Base-by-base conservation (phyloP, 495 filamentous ascomycete species). In the Penicillium waksmanii region DNA sequence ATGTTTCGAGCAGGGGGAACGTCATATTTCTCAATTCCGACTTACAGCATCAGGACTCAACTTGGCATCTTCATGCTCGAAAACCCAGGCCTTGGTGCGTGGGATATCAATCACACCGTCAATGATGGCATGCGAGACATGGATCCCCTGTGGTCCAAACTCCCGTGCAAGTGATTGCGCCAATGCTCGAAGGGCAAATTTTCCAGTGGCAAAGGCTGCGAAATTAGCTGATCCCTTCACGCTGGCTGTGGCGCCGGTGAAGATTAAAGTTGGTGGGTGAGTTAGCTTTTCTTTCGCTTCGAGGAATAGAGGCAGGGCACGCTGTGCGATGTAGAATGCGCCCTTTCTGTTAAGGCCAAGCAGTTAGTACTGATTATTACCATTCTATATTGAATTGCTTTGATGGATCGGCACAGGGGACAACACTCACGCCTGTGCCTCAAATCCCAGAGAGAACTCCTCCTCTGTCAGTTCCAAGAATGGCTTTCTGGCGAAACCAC, bases 31-130 rank as follows among this genome's bases (percentile, higher is more conserved):
- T n/a, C 36, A 15, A n/a, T 44, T 44, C 17, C 6, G 56, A 86
- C 90, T 83, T 72, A 95, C 91, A 65, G 89, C 90, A 65, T 91
- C 86, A n/a, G 90, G 79, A 64, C 77, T 87, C 50, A 96, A 80
- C 76, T 94, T 96, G 0, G 86, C 86, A 75, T 93, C 91, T 43
- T 74, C 78, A 53, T 77, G 70, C 56, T 89, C 88, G 49, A 85
- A 81, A 4, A 68, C 66, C 61, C 73, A 90, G 2, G 74, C 80
- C 67, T 86, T 87, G 17, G 86, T 91, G 55, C 84, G 73, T 3
- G 89, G 89, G 48, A 89, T 91, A 74, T 96, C 91, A 76, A 97
- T 97, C 15, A 93, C 84, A 3, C 91, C 92, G 69, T 97, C 93
- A 56, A 97, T 86, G 56, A 96, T 85, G 5, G 87, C 84, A 75